These are phyloP conservation scores for Dianthus caryophyllus DNA, from an alignment of 148 eudicot genomes.

Conservation along the genomic window DNA sequence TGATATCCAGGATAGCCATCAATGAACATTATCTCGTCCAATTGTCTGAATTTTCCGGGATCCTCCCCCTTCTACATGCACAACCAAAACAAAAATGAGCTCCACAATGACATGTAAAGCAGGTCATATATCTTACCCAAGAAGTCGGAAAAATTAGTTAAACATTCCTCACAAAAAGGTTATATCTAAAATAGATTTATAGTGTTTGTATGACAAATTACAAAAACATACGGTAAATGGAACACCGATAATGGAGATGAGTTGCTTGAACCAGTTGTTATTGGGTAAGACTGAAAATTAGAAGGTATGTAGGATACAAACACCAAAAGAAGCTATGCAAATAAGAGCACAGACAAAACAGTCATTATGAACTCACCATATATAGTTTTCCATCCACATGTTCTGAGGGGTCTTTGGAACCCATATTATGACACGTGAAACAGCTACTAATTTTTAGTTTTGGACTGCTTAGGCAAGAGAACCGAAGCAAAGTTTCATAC, in stretches of 20 bases:
- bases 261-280: neutral
- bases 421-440: neutral
- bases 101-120: neutral
- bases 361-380: neutral
- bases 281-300: neutral
- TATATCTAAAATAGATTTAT: neutral
- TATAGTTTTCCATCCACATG: neutral
- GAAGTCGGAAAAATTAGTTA: neutral
- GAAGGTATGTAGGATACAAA: neutral
- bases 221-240: neutral
- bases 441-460: too few species aligned
- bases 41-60: conserved; percentile 88
- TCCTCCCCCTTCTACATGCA: conserved; percentile 73
- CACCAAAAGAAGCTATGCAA: neutral
- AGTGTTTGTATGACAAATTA: neutral
- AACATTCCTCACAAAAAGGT: neutral
- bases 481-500: too few species aligned
- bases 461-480: too few species aligned
- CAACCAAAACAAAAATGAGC: conserved; percentile 2
- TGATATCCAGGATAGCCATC: conserved; percentile 81
- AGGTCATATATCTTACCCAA: neutral
- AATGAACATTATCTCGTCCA: conserved; percentile 79
- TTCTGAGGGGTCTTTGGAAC: neutral
- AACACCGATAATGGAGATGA: neutral
- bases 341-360: neutral